Evolutionary conservation across 192 early-diverging fungal species (phyloP), one percentile per base, ranked within the genome.

Genomic region (Coemansia sp.): DNA sequence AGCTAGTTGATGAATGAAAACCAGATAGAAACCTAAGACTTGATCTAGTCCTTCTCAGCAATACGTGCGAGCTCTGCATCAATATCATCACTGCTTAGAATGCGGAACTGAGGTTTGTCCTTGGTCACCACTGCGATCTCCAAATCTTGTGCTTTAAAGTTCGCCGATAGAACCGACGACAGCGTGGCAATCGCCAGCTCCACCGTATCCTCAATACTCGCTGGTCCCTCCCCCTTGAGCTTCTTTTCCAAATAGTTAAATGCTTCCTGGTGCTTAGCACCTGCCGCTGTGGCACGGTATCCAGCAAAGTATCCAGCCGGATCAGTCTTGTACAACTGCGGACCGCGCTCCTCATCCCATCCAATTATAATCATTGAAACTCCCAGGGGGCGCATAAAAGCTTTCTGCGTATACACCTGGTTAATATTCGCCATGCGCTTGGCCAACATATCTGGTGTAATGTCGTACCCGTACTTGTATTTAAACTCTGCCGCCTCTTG

Each of bases 361-460:
- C 94, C 96, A 71, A 97, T 94, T 64, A 99, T 76, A 58, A 98
- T 96, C 93, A 98, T 97, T 57, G 97, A 93, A 89, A 97, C 94
- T 63, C 95, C 97, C 32, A 96, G 83, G 39, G 96, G 97, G 72
- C 97, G 85, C 94, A 97, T 98, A 55, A 94, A 94, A 27, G 97
- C 97, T 67, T 98, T 94, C 73, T 99, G 97, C 57, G 97, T 99
- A 76, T 97, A 97, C 59, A 99, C 97, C 84, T 99, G 97, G 74
- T 97, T 97, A 75, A 98, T 90, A 70, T 94, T 96, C 53, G 97
- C 97, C 68, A 99, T 89, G 60, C 95, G 90, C 83, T 97, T 97
- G 54, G 97, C 97, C 57, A 99, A 88, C 89, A 95, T 89, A 77
- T 99, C 95, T 31, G 91, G 85, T 30, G 95, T 91, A 59, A 99